phyloP scores from a whole-genome alignment of 345 rosid genomes.

The Populus davidiana region DNA sequence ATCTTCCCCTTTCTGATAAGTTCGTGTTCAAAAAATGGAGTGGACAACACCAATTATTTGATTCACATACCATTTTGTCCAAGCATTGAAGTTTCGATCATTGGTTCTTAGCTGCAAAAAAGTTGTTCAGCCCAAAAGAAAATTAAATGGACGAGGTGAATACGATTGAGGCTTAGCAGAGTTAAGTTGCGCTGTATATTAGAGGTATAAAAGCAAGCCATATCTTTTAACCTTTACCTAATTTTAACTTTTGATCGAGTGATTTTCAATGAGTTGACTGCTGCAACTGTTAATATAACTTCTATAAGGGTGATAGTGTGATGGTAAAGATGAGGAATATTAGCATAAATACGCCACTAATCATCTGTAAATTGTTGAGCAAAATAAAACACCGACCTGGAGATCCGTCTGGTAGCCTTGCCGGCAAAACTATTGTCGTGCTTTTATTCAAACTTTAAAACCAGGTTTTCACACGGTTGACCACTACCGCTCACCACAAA shows the following conservation, averaged over 20 bases:
- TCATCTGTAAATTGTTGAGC: neutral
- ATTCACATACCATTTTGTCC: no score
- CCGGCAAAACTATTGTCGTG: conserved; percentile 6
- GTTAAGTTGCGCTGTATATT: neutral
- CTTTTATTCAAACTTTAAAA: neutral
- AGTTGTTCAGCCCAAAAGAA: neutral
- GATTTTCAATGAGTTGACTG: neutral
- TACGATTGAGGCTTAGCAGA: neutral
- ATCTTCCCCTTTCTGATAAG: no score
- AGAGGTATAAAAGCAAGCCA: neutral
- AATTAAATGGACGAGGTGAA: neutral
- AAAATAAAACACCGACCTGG: conserved; percentile 29
- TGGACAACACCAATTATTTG: no score
- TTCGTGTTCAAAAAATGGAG: no score
- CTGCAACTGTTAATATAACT: neutral
- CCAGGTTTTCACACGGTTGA: conserved; percentile 24
- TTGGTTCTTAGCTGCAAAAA: neutral
- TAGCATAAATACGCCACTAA: conserved; percentile 10
- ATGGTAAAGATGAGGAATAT: conserved; percentile 4
- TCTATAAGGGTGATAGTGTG: conserved; percentile 11
- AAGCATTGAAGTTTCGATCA: no score
- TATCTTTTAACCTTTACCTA: neutral
- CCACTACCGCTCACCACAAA: conserved; percentile 15
- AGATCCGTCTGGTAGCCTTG: conserved; percentile 30
- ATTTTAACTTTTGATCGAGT: no score